Percentiles rank a stretch among this genome's conserved stretches.
These are phyloP conservation scores for Penicillium nordicum DNA, from an alignment of 2,329 filamentous ascomycete species.

Conservation along the genomic window DNA sequence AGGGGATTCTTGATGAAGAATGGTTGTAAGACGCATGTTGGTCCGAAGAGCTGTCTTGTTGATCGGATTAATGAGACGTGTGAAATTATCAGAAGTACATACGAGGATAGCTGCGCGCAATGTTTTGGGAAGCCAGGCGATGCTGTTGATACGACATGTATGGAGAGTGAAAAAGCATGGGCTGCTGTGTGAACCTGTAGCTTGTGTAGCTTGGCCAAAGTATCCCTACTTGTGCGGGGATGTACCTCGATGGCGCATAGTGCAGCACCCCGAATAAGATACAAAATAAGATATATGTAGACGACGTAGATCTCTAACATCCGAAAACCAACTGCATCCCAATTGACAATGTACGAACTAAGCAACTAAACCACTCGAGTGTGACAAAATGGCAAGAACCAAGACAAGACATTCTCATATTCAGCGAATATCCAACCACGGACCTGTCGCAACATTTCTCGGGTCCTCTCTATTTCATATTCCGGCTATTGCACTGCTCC, in stretches of 20 bases:
- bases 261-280: neutral
- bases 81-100: neutral
- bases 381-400: constrained; percentile 3
- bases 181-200: too few relatives aligned
- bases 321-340: neutral
- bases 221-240: too few relatives aligned
- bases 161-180: neutral
- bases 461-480: constrained; percentile 9
- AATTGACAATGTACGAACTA: neutral
- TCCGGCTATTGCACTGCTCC: constrained; percentile 8
- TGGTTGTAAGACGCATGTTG: neutral
- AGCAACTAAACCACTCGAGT: neutral
- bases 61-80: neutral
- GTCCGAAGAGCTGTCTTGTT: neutral
- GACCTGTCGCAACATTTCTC: constrained; percentile 4
- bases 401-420: constrained; percentile 4
- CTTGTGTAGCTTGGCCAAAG: too few relatives aligned
- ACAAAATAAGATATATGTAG: neutral
- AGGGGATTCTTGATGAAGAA: neutral
- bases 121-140: neutral
- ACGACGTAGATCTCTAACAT: neutral
- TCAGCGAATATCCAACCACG: constrained; percentile 6
- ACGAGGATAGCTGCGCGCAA: neutral
- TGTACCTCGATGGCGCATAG: neutral
- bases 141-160: neutral